Evolutionary conservation across 2,329 filamentous ascomycete genomes (phyloP).

Genomic region (Ceratocystiopsis sp.): DNA sequence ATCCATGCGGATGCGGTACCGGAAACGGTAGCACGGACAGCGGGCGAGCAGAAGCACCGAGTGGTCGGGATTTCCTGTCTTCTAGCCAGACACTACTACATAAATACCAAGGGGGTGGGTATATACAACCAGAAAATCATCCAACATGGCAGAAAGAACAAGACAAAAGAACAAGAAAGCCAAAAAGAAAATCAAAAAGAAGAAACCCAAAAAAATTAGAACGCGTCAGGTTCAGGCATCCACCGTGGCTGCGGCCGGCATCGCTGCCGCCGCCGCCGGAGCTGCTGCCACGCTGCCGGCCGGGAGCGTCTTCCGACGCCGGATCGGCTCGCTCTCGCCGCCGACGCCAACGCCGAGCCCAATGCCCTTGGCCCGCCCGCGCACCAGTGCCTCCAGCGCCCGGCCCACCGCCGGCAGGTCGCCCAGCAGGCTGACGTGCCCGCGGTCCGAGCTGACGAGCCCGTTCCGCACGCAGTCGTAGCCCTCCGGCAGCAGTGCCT

Average conservation of each 20-base stretch:
- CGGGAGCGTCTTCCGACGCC: not conserved
- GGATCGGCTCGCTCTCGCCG: not conserved
- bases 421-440: slow-evolving; percentile 75
- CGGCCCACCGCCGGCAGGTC: slow-evolving; percentile 67
- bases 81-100: no score
- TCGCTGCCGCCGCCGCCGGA: no score
- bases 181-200: not conserved
- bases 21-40: no score
- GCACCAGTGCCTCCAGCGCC: slow-evolving; percentile 51
- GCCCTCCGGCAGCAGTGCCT: slow-evolving; percentile 69
- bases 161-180: not conserved
- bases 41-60: no score
- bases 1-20: no score
- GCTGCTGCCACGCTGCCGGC: not conserved
- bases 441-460: slow-evolving; percentile 61
- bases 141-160: no score
- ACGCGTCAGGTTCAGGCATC: not conserved
- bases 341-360: slow-evolving; percentile 32
- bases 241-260: not conserved
- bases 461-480: slow-evolving; percentile 61
- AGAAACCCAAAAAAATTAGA: no score
- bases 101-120: no score
- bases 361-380: slow-evolving; percentile 54
- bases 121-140: no score
- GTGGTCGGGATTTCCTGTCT: no score